Evolutionary conservation across 371 early-diverging fungal species (phyloP).

Genomic region (Rhizomucor pusillus): DNA sequence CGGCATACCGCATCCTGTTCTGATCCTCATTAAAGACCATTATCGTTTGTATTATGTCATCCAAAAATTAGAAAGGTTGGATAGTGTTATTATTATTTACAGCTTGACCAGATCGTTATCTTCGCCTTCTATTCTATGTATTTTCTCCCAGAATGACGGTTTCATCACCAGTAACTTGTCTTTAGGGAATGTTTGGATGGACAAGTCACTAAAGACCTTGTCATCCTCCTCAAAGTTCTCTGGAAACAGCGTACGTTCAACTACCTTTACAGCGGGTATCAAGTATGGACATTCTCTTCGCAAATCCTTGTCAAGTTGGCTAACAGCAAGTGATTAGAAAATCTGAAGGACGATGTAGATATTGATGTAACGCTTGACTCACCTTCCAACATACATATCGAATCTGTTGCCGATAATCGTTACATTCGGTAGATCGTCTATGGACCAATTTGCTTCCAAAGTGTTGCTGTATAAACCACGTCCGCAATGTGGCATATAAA

Average conservation of each 20-base stretch:
- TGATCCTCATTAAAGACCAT: no score
- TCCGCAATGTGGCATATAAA: constrained; percentile 78
- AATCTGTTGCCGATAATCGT: constrained; percentile 57
- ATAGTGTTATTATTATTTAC: no score
- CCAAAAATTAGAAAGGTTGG: no score
- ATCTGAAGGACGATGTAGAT: neutral
- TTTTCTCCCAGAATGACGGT: constrained; percentile 10
- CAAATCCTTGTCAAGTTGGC: constrained; percentile 48
- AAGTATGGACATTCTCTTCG: constrained; percentile 53
- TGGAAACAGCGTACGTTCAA: constrained; percentile 36
- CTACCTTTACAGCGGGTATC: constrained; percentile 48
- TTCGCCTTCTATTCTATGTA: no score
- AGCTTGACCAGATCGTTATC: no score
- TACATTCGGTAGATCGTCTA: constrained; percentile 24
- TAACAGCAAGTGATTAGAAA: constrained; percentile 8
- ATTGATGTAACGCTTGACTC: constrained; percentile 3
- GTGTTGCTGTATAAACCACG: constrained; percentile 62
- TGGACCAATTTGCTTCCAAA: constrained; percentile 57
- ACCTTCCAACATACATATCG: constrained; percentile 63
- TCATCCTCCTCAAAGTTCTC: constrained; percentile 54
- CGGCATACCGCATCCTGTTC: no score
- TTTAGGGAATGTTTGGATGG: constrained; percentile 37
- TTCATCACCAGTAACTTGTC: constrained; percentile 4
- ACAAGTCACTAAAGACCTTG: constrained; percentile 54
- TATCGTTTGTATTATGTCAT: no score